These are phyloP conservation scores for Phaeosphaeriaceae sp. DNA, from an alignment of 2,329 filamentous ascomycete genomes.

Conservation along the genomic window DNA sequence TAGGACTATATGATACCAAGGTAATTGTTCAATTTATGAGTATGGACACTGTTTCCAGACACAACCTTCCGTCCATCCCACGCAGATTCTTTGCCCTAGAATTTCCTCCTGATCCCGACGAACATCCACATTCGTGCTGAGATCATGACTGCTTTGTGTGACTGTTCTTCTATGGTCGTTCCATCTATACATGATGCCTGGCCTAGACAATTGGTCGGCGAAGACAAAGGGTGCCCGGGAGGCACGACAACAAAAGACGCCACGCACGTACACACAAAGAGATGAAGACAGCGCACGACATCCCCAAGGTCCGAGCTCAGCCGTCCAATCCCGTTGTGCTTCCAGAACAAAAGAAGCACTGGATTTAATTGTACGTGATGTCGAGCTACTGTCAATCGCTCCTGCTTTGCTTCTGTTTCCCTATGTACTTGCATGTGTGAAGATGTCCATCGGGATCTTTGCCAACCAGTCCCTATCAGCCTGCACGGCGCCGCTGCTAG, in stretches of 20 bases:
- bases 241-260: not conserved
- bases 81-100: not conserved
- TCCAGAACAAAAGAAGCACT: not conserved
- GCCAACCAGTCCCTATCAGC: not conserved
- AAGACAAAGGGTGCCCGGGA: not conserved
- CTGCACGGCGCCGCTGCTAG: conserved; percentile 24
- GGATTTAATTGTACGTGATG: not conserved
- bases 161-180: not conserved
- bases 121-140: not conserved
- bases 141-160: not conserved
- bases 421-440: not conserved
- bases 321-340: not conserved
- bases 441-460: conserved; percentile 1
- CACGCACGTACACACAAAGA: not conserved
- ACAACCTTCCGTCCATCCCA: not conserved
- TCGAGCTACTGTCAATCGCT: not conserved
- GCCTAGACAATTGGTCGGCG: not conserved
- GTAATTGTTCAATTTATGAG: conserved; percentile 6
- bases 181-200: not conserved
- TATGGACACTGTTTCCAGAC: not conserved
- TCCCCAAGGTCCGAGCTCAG: not conserved
- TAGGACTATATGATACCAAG: conserved; percentile 12
- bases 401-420: not conserved
- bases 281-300: not conserved
- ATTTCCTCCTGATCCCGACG: not conserved